Percentiles rank a stretch among this genome's conserved stretches.
These are phyloP conservation scores for Phaseolus coccineus DNA, from an alignment of 331 rosid genomes.

Conservation along the genomic window DNA sequence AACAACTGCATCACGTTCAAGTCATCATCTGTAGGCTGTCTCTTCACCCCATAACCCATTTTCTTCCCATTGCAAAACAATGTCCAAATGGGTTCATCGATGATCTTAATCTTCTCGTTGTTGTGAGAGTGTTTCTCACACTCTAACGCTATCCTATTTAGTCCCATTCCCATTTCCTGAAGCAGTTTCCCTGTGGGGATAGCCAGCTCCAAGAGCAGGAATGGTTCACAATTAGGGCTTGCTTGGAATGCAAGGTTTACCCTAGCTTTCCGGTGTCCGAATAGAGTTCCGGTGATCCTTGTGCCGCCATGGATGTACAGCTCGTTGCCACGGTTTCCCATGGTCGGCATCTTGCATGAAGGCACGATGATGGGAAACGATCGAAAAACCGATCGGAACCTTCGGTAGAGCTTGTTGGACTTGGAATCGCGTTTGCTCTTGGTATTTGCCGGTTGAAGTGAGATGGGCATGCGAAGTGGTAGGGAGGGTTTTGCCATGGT, in stretches of 20 bases:
- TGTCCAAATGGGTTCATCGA: slow-evolving; percentile 82
- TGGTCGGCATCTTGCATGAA: slow-evolving; percentile 57
- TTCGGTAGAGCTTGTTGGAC: slow-evolving; percentile 51
- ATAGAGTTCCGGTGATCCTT: slow-evolving; percentile 78
- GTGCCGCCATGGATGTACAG: slow-evolving; percentile 62
- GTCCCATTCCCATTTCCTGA: slow-evolving; percentile 79
- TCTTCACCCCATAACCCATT: slow-evolving; percentile 73
- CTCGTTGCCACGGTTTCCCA: slow-evolving; percentile 45
- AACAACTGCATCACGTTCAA: slow-evolving; percentile 72
- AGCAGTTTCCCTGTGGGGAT: slow-evolving; percentile 70
- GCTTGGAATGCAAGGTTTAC: slow-evolving; percentile 78
- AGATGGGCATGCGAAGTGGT: slow-evolving; percentile 34
- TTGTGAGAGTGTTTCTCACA: slow-evolving; percentile 58
- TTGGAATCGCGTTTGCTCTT: slow-evolving; percentile 47
- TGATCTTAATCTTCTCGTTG: slow-evolving; percentile 59
- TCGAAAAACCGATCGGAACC: slow-evolving; percentile 63
- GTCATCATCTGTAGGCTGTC: slow-evolving; percentile 74
- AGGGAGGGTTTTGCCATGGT: not conserved
- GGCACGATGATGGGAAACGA: slow-evolving; percentile 79
- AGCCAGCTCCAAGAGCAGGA: slow-evolving; percentile 69
- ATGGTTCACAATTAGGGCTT: slow-evolving; percentile 63
- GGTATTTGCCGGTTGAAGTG: slow-evolving; percentile 70
- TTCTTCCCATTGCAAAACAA: slow-evolving; percentile 82
- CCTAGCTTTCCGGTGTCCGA: slow-evolving; percentile 67
- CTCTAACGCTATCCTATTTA: slow-evolving; percentile 75